Base-by-base conservation (phyloP, 805 yeast species). In the Barnettozyma botsteinii region DNA sequence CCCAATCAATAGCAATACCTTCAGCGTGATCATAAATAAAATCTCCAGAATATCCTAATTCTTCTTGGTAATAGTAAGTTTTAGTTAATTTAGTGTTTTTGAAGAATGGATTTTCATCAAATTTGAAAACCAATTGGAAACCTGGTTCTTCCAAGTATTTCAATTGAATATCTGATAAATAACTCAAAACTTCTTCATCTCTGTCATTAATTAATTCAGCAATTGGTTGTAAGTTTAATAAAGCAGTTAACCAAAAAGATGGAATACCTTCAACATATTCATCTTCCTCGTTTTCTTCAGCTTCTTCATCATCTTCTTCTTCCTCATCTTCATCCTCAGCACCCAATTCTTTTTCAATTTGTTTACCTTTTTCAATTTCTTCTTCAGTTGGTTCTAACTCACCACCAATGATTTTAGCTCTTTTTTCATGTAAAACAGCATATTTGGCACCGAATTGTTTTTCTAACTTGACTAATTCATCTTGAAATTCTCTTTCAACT, bases 1-100 rank as follows among this genome's bases (percentile, higher is more conserved):
- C 69, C 98, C 98, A 93, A 52, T 82, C 69, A 60, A 93, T 85
- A 41, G 77, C 81, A 50, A 76, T 72, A 40, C 98, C 98, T 59
- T 86, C 94, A 11, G 98, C 98, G 60, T 86, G 95, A 65, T 91
- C 97, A 64, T 91, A 93, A 52, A 93, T 88, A 62, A 86, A 91
- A 62, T 93, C 98, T 24, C 98, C 97, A 23, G 89, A 81, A 64
- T 87, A 86, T 18, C 96, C 96, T 52, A 88, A 72, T 65, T 91
- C 95, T 45, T 85, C 87, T 66, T 87, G 96, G 67, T 93, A 93
- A 67, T 77, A 89, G 65, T 93, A 93, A 7, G 94, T 81, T 71
- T 93, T 93, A 47, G 83, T 72, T 53, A 93, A 73, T 40, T 68
- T 66, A 51, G 67, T 71, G 66, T 91, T 85, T 47, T 78, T 68